These are phyloP conservation scores for Alternaria panax DNA, from an alignment of 2,329 filamentous ascomycete genomes.

Conservation along the genomic window DNA sequence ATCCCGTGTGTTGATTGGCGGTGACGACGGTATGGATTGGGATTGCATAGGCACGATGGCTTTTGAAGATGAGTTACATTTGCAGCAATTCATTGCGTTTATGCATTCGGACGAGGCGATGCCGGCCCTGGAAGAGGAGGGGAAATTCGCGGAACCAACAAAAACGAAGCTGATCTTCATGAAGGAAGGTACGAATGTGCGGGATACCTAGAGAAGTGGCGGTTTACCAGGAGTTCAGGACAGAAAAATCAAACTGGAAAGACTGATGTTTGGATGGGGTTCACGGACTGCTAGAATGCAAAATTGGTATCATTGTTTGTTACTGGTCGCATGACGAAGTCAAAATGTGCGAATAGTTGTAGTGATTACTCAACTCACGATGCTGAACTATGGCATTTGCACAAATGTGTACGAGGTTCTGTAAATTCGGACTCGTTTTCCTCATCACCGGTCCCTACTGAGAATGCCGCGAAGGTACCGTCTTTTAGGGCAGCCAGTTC, in stretches of 20 bases:
- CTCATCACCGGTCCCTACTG: background rate
- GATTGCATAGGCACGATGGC: conserved; percentile 29
- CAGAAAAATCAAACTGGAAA: background rate
- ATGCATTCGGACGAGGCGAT: conserved; percentile 25
- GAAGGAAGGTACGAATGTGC: conserved; percentile 16
- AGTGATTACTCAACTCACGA: background rate
- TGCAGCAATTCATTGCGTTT: conserved; percentile 30
- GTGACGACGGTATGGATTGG: conserved; percentile 25
- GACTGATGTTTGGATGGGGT: background rate
- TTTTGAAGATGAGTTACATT: conserved; percentile 28
- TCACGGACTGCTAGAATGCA: background rate
- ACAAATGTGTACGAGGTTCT: background rate
- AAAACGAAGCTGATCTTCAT: conserved; percentile 27
- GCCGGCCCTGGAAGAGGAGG: conserved; percentile 23
- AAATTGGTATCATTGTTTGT: background rate
- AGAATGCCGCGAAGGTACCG: background rate
- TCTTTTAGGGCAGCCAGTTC: background rate
- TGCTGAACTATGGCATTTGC: background rate
- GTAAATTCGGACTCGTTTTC: too few relatives aligned
- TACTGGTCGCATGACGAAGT: background rate
- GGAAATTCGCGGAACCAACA: conserved; percentile 21
- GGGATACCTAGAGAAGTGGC: background rate
- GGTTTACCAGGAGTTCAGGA: background rate
- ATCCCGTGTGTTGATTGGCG: conserved; percentile 17
- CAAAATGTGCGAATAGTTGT: background rate